Base-by-base conservation (phyloP, 371 early-diverging fungal species). In the Mortierella sp. region DNA sequence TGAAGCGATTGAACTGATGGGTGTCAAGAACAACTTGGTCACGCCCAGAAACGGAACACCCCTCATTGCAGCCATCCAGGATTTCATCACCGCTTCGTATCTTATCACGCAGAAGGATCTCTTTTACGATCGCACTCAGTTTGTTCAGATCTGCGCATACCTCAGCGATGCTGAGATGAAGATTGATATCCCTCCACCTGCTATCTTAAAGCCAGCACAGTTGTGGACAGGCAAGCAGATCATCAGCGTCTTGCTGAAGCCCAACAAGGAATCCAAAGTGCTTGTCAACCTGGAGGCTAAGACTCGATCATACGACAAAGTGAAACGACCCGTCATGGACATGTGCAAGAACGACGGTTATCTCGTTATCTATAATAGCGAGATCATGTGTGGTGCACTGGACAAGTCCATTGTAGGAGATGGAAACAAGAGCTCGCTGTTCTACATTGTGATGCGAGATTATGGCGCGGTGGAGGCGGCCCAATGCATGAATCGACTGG, bases 21-120 rank as follows among this genome's bases (percentile, higher is more conserved):
- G 98, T 51, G 93, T 96, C 63, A 95, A 96, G 69, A 94, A 97
- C 76, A 99, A 99, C 73, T 82, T 99, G 67, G 95, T 98, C 3
- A 99, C 99, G 0, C 98, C 99, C 10, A 91, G 98, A 79, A 97
- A 98, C 87, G 98, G 99, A 54, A 96, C 99, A 80, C 99, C 98
- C 1, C 82, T 99, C 46, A 96, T 99, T 85, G 99, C 98, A 21
- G 97, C 98, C 31, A 99, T 97, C 27, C 99, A 99, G 83, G 99
- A 99, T 90, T 99, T 99, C 85, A 96, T 99, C 68, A 99, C 99
- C 4, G 96, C 96, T 1, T 87, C 95, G 10, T 99, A 96, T 74
- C 83, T 99, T 52, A 80, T 99, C 47, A 95, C 99, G 8, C 86
- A 90, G 70, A 94, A 94, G 79, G 98, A 99, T 80, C 85, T 88